Percentiles rank a stretch among this genome's conserved stretches.
Conservation (phyloP, 163 green algal genomes). For the Chloroidium sp. region DNA sequence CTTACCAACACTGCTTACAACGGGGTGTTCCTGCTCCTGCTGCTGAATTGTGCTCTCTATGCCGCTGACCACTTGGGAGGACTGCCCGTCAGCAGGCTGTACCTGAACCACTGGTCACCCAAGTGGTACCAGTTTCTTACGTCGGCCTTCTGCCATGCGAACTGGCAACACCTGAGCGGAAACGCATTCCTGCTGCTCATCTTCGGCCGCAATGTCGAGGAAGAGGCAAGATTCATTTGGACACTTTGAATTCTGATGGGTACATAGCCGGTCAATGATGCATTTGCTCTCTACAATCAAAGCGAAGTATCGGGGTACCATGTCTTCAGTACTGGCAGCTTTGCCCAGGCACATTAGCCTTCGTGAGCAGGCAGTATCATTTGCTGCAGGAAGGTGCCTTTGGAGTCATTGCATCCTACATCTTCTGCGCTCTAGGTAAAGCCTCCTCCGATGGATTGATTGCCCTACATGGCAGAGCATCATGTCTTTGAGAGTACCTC, state of each 20-base stretch:
- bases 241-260: background rate
- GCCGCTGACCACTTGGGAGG: conserved; percentile 42
- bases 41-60: conserved; percentile 60
- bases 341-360: conserved; percentile 16
- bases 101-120: conserved; percentile 42
- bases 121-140: conserved; percentile 75
- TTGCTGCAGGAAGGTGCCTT: conserved; percentile 79
- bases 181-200: conserved; percentile 82
- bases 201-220: conserved; percentile 61
- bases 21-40: conserved; percentile 54
- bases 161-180: conserved; percentile 44
- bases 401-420: conserved; percentile 69
- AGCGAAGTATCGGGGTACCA: background rate
- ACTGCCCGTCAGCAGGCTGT: conserved; percentile 33
- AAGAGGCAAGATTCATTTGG: conserved; percentile 3
- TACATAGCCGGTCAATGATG: background rate
- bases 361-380: too few species aligned
- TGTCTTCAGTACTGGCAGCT: background rate
- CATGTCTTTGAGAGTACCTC: too few species aligned
- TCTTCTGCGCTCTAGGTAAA: conserved; percentile 62
- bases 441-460: too few species aligned
- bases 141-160: conserved; percentile 70
- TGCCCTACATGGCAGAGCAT: background rate
- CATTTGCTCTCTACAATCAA: background rate
- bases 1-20: background rate